Evolutionary conservation across 257 asterid genomes (phyloP).

Genomic region (Buddleja alternifolia): DNA sequence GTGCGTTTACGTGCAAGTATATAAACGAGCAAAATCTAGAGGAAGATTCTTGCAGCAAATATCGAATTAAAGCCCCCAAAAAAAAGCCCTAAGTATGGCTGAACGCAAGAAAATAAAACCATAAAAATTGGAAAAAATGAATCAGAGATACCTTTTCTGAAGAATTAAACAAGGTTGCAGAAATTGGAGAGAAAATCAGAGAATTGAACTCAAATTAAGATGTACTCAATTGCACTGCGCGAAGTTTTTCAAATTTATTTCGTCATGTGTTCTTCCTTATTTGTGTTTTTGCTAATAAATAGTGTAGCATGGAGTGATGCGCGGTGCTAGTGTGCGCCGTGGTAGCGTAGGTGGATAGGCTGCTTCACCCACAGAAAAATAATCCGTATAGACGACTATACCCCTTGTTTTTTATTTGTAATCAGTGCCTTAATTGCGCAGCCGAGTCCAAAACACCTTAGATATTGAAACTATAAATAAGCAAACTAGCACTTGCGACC

Average conservation of each 20-base stretch:
- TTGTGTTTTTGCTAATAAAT: neutral
- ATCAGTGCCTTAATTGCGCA: too few relatives aligned
- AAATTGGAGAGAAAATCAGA: neutral
- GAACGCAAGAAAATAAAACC: neutral
- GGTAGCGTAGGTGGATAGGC: conserved; percentile 15
- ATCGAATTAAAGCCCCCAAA: conserved; percentile 17
- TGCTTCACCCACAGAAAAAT: neutral
- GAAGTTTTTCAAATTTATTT: conserved; percentile 26
- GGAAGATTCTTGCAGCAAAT: neutral
- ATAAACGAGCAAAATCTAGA: conserved; percentile 19
- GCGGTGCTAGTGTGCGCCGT: conserved; percentile 37
- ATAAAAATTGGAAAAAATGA: neutral
- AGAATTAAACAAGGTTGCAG: conserved; percentile 24
- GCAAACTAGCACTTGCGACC: too few relatives aligned
- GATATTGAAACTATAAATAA: too few relatives aligned
- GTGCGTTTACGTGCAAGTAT: conserved; percentile 25
- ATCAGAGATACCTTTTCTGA: conserved; percentile 7
- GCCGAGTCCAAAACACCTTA: too few relatives aligned
- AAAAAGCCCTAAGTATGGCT: conserved; percentile 40
- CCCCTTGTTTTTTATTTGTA: conserved; percentile 17
- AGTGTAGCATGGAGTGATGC: conserved; percentile 26
- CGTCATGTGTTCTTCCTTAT: neutral
- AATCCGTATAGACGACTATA: conserved; percentile 17
- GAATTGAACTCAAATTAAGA: conserved; percentile 32
- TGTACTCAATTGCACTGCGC: conserved; percentile 13